These are phyloP conservation scores for Stachybotrys elegans DNA, from an alignment of 2,329 filamentous ascomycete genomes.

Conservation along the genomic window DNA sequence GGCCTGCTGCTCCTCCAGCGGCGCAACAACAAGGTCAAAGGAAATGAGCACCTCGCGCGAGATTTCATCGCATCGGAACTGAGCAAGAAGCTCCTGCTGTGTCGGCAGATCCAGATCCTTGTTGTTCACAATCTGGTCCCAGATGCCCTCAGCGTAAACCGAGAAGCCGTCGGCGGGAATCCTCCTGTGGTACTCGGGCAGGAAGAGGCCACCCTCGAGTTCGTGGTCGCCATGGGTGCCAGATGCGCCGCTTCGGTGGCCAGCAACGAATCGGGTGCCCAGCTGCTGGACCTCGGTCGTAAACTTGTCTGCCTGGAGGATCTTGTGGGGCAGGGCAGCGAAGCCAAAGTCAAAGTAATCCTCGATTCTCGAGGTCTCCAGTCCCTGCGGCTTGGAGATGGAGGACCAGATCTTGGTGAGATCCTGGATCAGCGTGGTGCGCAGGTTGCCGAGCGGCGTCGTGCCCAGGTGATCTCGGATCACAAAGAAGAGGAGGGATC, in stretches of 20 bases:
- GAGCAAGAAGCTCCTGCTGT: conserved; percentile 91
- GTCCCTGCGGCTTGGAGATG: conserved; percentile 82
- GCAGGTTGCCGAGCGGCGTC: conserved; percentile 84
- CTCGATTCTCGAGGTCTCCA: conserved; percentile 84
- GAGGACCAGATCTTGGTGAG: conserved; percentile 88
- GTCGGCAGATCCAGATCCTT: conserved; percentile 96
- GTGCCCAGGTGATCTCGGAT: conserved; percentile 94
- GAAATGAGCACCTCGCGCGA: conserved; percentile 77
- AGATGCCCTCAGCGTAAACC: conserved; percentile 86
- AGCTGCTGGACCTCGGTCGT: conserved; percentile 73
- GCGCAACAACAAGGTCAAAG: conserved; percentile 77
- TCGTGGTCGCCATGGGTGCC: conserved; percentile 63
- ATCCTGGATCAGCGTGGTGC: conserved; percentile 85
- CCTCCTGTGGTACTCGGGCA: conserved; percentile 90
- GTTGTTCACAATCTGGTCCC: conserved; percentile 98
- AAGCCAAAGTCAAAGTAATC: conserved; percentile 99
- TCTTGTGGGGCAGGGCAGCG: conserved; percentile 91
- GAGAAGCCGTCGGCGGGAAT: conserved; percentile 98
- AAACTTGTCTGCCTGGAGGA: conserved; percentile 91
- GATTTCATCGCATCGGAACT: conserved; percentile 98
- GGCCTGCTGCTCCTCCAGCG: conserved; percentile 81
- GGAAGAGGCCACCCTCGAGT: conserved; percentile 73
- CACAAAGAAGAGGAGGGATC: conserved; percentile 95
- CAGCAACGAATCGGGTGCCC: conserved; percentile 75
- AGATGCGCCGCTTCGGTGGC: conserved; percentile 65